Base-by-base conservation (phyloP, 768 basidiomycete genomes). In the Leccinum incarnatum region DNA sequence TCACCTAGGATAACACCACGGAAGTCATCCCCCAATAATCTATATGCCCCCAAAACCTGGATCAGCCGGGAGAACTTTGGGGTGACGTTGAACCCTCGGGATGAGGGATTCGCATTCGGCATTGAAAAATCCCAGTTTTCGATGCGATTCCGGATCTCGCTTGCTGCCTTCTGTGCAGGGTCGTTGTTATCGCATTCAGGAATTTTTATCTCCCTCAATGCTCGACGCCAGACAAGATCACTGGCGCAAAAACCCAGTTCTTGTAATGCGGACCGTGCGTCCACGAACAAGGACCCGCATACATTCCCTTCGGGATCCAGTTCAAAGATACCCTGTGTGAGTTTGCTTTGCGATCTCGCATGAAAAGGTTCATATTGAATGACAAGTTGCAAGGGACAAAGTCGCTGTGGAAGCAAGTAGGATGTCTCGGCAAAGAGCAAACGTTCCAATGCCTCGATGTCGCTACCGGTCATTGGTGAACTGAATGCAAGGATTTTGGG, bases 1-100 rank as follows among this genome's bases (percentile, higher is more conserved):
- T 56, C 63, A 90, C 91, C 89, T 61, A 91, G 79, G 27, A 93
- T 70, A 23, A 92, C 77, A 15, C 83, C 87, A 48, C 88, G 82
- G 66, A 93, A 91, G 4, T 68, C 63, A 53, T 84, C 79, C 5
- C 82, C 83, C 50, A 81, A 77, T 14, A 77, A 72, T 57, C 78
- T 76, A 66, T 81, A 87, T 1, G 81, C 77, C 56, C 79, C 79
- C 45, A 93, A 75, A 47, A 84, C 72, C 50, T 89, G 80, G 3
- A 87, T 74, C 25, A 93, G 68, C 62, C 77, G 81, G 45, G 79
- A 64, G 59, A 91, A 84, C 59, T 93, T 91, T 1, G 82, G 83
- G 0, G 85, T 83, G 17, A 89, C 81, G 64, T 92, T 92, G 66
- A 83, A 85, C 5, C 83, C 78, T 54, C 73, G 72, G 6, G 87